Conservation (phyloP, 306 rosid species). For the Calophaca sinica region DNA sequence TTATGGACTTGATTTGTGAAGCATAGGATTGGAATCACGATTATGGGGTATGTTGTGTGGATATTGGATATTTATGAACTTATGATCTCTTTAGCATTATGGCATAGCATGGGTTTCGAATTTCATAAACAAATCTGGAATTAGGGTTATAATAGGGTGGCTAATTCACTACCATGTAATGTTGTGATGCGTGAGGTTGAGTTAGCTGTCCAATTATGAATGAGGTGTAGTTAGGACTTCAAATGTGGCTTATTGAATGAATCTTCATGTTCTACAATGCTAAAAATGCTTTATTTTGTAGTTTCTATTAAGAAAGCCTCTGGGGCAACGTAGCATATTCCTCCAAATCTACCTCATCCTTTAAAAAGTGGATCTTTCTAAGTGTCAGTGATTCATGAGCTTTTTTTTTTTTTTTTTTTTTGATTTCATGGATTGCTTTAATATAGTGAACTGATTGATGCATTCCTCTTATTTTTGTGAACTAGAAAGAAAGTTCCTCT, state of each 20-base stretch:
- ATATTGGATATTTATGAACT: conserved; percentile 12
- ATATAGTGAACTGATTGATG: neutral
- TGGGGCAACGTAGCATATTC: neutral
- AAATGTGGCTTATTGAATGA: conserved; percentile 10
- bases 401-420: neutral
- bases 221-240: neutral
- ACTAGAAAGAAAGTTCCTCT: conserved; percentile 12
- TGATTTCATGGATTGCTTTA: conserved; percentile 4
- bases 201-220: conserved; percentile 31
- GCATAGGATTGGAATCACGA: neutral
- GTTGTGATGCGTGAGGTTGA: neutral
- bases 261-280: conserved; percentile 6
- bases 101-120: conserved; percentile 6
- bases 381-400: neutral
- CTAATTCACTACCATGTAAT: conserved; percentile 12
- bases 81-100: conserved; percentile 31
- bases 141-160: conserved; percentile 19
- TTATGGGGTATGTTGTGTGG: neutral
- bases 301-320: neutral
- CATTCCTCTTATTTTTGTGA: neutral
- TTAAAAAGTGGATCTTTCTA: neutral
- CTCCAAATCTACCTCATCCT: neutral
- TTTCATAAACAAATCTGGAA: conserved; percentile 19
- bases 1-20: neutral
- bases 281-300: neutral